Evolutionary conservation across 352 stramenopile species (phyloP).

Genomic region (Aphanomyces euteiches): DNA sequence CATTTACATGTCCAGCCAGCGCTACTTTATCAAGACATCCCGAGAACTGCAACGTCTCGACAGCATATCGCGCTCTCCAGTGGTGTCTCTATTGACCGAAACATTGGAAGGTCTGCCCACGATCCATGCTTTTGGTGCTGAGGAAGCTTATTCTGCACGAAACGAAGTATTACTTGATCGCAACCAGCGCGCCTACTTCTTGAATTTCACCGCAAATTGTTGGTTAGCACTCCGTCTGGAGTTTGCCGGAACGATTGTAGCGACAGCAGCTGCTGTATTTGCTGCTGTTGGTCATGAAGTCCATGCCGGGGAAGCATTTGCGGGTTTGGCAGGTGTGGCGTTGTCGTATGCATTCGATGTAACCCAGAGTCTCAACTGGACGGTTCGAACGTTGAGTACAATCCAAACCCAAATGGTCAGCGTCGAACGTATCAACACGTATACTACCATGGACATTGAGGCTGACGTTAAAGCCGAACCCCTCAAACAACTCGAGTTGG

Average conservation of each 20-base stretch:
- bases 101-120: conserved; percentile 91
- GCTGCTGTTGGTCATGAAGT: conserved; percentile 58
- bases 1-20: conserved; percentile 75
- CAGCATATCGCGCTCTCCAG: conserved; percentile 88
- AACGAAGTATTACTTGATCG: conserved; percentile 36
- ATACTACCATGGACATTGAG: background rate
- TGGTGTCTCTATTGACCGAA: conserved; percentile 95
- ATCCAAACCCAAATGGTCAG: conserved; percentile 83
- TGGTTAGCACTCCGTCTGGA: conserved; percentile 95
- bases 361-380: conserved; percentile 87
- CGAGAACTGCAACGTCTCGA: conserved; percentile 95
- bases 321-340: conserved; percentile 63
- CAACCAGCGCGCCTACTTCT: conserved; percentile 85
- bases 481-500: background rate
- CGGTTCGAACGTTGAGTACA: conserved; percentile 79
- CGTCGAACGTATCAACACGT: conserved; percentile 44
- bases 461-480: background rate
- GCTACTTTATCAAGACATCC: conserved; percentile 91
- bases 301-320: conserved; percentile 35
- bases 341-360: conserved; percentile 81
- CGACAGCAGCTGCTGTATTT: conserved; percentile 40
- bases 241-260: conserved; percentile 76
- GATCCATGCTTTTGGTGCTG: conserved; percentile 60
- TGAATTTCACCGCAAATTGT: conserved; percentile 89
- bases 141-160: conserved; percentile 17